Percentiles rank a stretch among this genome's conserved stretches.
Evolutionary conservation across 345 rosid species (phyloP).

Genomic region (Populus deltoides): DNA sequence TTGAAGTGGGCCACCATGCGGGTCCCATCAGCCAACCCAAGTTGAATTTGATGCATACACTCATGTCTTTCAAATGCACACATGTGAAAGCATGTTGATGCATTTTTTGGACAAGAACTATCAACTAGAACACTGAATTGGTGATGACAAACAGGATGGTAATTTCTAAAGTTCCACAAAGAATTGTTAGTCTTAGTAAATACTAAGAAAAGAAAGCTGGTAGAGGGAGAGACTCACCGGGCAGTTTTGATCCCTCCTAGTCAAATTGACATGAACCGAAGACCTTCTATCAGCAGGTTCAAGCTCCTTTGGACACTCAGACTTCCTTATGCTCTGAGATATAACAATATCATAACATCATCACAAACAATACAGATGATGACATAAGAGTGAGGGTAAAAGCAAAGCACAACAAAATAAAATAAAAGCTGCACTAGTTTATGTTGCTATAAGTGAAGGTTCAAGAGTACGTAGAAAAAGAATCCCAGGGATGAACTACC

Average conservation of each 20-base stretch:
- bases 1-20: slow-evolving; percentile 71
- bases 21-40: slow-evolving; percentile 79
- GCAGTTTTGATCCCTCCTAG: slow-evolving; percentile 62
- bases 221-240: slow-evolving; percentile 51
- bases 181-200: not conserved
- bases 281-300: slow-evolving; percentile 85
- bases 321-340: slow-evolving; percentile 78
- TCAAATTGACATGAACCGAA: slow-evolving; percentile 74
- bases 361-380: not conserved
- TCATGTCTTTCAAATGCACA: too few relatives aligned
- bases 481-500: not conserved
- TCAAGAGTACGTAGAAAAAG: not conserved
- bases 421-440: not conserved
- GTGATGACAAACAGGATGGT: not conserved
- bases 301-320: slow-evolving; percentile 96
- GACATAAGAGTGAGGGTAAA: not conserved
- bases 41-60: slow-evolving; percentile 58
- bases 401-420: not conserved
- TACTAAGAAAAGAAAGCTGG: not conserved
- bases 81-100: not conserved
- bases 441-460: not conserved
- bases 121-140: not conserved
- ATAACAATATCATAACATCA: not conserved
- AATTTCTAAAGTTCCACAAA: not conserved
- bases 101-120: not conserved